Evolutionary conservation across 2,329 filamentous ascomycete species (phyloP), one percentile per base, ranked within the genome.

Genomic region (Didymella glomerata): DNA sequence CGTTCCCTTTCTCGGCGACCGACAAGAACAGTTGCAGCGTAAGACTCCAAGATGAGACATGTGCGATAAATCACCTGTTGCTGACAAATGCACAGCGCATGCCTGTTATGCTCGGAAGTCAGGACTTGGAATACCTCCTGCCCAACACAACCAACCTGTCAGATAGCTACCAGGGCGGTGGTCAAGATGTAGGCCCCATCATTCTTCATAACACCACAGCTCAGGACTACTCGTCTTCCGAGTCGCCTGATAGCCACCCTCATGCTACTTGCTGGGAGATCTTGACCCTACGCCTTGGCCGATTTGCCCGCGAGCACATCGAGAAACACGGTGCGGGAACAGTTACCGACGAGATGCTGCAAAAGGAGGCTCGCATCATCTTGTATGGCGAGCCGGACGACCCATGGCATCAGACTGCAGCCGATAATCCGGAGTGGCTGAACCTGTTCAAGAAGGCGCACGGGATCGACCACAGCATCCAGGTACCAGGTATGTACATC

Each of bases 311-410:
- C 51, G 72, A 79, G 59, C 66, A 76, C 16, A 73, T 74, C 4
- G 68, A 71, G 25, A 57, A 76, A 36, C 75, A 80, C 41, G 69
- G 80, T 1, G 65, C 77, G 16, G 48, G 60, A 4, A 66, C 65
- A 16, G 63, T 82, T 20, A 82, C 80, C 1, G 83, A 85, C 60
- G 79, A 81, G 18, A 80, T 82, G 76, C 72, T 85, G 7, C 82
- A 84, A 66, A 62, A 64, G 4, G 75, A 83, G 54, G 79, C 82
- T 2, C 75, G 82, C n/a, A 68, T 71, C 36, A 79, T 84, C 20
- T 58, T 84, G 5, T 85, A 83, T 56, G 78, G 79, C 16, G 75
- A 75, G 10, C 60, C 64, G 16, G 81, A 84, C 40, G 82, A 84
- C 53, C 66, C 75, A 8, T 84, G 81, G 81, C 80, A 83, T 51